Percentiles rank a stretch among this genome's conserved stretches.
Conservation (phyloP, 2,329 filamentous ascomycete species). For the Fusarium pilosicola region DNA sequence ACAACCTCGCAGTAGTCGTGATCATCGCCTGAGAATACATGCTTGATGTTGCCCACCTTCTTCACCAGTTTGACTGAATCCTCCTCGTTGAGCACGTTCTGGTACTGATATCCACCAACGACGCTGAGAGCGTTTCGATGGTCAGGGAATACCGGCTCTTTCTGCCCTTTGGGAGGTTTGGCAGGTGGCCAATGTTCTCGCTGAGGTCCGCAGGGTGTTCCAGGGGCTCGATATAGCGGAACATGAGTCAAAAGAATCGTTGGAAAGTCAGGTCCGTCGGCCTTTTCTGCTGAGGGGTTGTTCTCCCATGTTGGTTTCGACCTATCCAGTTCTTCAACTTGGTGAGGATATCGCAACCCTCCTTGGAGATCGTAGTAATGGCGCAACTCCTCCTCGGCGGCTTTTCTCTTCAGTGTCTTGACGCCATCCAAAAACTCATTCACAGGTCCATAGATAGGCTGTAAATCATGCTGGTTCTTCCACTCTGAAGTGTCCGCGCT, state of each 20-base stretch:
- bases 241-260: constrained; percentile 92
- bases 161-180: constrained; percentile 68
- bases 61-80: constrained; percentile 81
- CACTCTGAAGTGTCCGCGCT: constrained; percentile 73
- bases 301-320: constrained; percentile 47
- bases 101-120: constrained; percentile 88
- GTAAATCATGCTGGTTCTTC: constrained; percentile 61
- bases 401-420: constrained; percentile 71
- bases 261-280: constrained; percentile 72
- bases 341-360: constrained; percentile 66
- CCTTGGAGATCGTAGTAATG: constrained; percentile 69
- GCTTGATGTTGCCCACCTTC: constrained; percentile 81
- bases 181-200: constrained; percentile 85
- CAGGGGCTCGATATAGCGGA: constrained; percentile 82
- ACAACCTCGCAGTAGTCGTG: constrained; percentile 96
- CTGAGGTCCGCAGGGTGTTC: constrained; percentile 86
- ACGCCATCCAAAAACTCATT: constrained; percentile 79
- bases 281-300: constrained; percentile 52
- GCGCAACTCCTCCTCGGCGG: constrained; percentile 74
- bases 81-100: constrained; percentile 85
- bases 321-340: constrained; percentile 66
- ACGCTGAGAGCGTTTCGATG: constrained; percentile 83
- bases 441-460: constrained; percentile 77
- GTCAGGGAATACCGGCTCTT: constrained; percentile 65
- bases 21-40: constrained; percentile 95